phyloP scores from a whole-genome alignment of 2,329 filamentous ascomycete genomes.

The Hypocreales sp. region DNA sequence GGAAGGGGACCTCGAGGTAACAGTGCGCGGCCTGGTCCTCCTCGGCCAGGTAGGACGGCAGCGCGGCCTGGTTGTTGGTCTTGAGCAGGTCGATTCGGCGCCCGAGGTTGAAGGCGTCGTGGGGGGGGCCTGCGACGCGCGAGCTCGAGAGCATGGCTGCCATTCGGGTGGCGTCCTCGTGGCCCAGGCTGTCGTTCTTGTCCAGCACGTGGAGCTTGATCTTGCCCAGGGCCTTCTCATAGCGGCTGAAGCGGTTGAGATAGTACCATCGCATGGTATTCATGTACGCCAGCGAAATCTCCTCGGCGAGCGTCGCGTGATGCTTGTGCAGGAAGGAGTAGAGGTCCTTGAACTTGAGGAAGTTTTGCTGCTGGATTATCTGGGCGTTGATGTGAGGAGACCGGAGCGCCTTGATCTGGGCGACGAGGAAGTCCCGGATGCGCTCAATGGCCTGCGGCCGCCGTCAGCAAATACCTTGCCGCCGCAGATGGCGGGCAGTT shows the following conservation, averaged over 20 bases:
- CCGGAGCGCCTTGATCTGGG: slow-evolving; percentile 84
- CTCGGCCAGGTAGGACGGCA: slow-evolving; percentile 81
- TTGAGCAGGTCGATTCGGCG: slow-evolving; percentile 72
- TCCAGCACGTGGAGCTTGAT: slow-evolving; percentile 73
- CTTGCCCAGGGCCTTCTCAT: slow-evolving; percentile 69
- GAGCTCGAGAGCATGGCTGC: slow-evolving; percentile 37
- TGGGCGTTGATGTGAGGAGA: slow-evolving; percentile 96
- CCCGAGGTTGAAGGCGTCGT: slow-evolving; percentile 83
- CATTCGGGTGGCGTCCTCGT: slow-evolving; percentile 57
- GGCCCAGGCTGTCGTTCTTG: slow-evolving; percentile 67
- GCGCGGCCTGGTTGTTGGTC: slow-evolving; percentile 54
- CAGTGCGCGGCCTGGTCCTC: slow-evolving; percentile 73
- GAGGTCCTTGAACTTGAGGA: slow-evolving; percentile 76
- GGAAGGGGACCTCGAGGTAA: slow-evolving; percentile 83
- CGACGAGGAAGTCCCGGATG: slow-evolving; percentile 85
- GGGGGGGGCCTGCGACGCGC: slow-evolving; percentile 36
- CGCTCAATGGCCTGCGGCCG: slow-evolving; percentile 73
- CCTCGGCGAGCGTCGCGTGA: slow-evolving; percentile 68
- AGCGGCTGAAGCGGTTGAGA: slow-evolving; percentile 75
- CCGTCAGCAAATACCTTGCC: no score
- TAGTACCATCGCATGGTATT: slow-evolving; percentile 99
- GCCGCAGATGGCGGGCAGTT: no score
- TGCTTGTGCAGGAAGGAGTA: slow-evolving; percentile 74
- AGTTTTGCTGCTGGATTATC: slow-evolving; percentile 86
- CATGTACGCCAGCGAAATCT: slow-evolving; percentile 86